Evolutionary conservation across 23 red algal species (phyloP).

Genomic region (Porphyridium purpureum): DNA sequence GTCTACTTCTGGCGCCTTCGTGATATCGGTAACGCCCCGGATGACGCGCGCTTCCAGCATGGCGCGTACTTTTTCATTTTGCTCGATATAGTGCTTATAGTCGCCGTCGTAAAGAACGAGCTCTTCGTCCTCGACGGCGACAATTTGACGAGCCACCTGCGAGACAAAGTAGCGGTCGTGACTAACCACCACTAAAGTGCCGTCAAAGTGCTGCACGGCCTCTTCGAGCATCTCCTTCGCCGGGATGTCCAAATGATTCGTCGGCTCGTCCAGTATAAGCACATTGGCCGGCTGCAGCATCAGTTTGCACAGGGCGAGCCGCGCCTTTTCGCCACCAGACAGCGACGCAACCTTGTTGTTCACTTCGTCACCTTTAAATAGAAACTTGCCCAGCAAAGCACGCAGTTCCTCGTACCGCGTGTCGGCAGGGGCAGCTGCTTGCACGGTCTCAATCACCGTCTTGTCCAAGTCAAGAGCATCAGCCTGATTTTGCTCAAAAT

Average conservation of each 20-base stretch:
- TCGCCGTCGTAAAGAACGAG: slow-evolving; percentile 87
- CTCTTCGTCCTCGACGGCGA: slow-evolving; percentile 69
- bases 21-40: slow-evolving; percentile 77
- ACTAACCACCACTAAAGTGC: slow-evolving; percentile 80
- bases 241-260: slow-evolving; percentile 79
- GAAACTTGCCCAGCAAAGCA: slow-evolving; percentile 84
- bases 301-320: slow-evolving; percentile 84
- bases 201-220: slow-evolving; percentile 89
- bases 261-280: slow-evolving; percentile 91
- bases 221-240: slow-evolving; percentile 96
- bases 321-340: slow-evolving; percentile 94
- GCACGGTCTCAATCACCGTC: slow-evolving; percentile 69
- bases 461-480: slow-evolving; percentile 82
- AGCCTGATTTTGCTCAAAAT: slow-evolving; percentile 97
- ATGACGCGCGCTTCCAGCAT: slow-evolving; percentile 58
- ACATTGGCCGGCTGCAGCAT: slow-evolving; percentile 91
- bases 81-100: slow-evolving; percentile 87
- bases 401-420: slow-evolving; percentile 87
- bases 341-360: slow-evolving; percentile 71
- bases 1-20: slow-evolving; percentile 41
- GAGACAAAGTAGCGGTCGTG: slow-evolving; percentile 98
- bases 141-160: slow-evolving; percentile 74
- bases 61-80: slow-evolving; percentile 53
- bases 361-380: slow-evolving; percentile 94
- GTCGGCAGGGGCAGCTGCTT: slow-evolving; percentile 25